Conservation (phyloP, 768 basidiomycete genomes). For the Termitomyces sp. region DNA sequence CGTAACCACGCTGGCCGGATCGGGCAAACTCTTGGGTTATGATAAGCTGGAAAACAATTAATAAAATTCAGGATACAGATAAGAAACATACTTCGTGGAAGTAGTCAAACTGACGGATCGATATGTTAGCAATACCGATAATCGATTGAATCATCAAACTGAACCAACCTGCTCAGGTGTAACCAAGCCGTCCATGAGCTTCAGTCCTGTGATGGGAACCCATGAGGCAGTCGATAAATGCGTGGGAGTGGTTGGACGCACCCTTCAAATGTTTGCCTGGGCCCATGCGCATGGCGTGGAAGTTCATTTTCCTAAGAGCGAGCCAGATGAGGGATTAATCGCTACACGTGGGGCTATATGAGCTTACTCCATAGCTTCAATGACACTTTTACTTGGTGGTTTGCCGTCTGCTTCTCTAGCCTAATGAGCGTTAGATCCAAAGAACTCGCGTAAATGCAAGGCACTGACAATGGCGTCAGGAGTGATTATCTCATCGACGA, state of each 20-base stretch:
- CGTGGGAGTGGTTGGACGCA: constrained; percentile 1
- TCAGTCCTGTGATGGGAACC: constrained; percentile 41
- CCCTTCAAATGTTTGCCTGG: constrained; percentile 85
- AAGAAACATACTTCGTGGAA: constrained; percentile 64
- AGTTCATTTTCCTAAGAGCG: constrained; percentile 49
- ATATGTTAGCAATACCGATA: not conserved
- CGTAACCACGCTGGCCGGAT: constrained; percentile 73
- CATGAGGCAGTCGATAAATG: not conserved
- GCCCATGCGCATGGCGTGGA: constrained; percentile 92
- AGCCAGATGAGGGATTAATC: constrained; percentile 12
- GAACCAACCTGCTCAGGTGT: constrained; percentile 67
- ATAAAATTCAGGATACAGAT: not conserved
- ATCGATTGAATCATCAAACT: not conserved
- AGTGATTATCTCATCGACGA: constrained; percentile 67
- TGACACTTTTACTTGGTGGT: constrained; percentile 69
- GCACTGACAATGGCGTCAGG: constrained; percentile 46
- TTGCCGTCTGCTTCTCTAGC: constrained; percentile 88
- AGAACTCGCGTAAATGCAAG: not conserved
- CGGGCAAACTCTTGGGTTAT: constrained; percentile 76
- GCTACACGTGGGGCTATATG: constrained; percentile 37
- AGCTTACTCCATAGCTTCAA: constrained; percentile 71
- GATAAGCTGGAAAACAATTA: constrained; percentile 47
- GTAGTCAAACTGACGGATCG: constrained; percentile 65
- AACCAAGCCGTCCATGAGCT: constrained; percentile 76
- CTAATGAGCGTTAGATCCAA: constrained; percentile 40